A percentile compares a stretch with the other conserved stretches of the same genome.
Evolutionary conservation across 306 rosid species (phyloP).

Genomic region (Prinsepia uniflora): DNA sequence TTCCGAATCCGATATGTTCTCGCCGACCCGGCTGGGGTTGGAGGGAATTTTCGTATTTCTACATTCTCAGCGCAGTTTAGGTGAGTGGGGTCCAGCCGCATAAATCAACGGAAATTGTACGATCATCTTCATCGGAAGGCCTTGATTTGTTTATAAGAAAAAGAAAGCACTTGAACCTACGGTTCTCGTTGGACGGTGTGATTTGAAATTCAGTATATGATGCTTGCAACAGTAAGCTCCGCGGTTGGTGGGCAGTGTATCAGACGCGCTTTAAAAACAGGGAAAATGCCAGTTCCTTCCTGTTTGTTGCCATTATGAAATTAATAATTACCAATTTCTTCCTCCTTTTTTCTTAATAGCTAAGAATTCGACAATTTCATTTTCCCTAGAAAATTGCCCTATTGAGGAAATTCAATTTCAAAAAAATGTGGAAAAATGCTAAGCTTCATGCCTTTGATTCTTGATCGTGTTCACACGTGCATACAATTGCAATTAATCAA

Average conservation of each 20-base stretch:
- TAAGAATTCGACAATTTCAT: too few relatives aligned
- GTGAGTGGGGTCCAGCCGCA: background rate
- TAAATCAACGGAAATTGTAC: background rate
- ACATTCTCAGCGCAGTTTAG: background rate
- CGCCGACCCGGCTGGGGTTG: slow-evolving; percentile 2
- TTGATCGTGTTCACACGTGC: too few relatives aligned
- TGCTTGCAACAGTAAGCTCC: background rate
- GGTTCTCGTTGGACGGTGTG: background rate
- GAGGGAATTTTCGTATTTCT: slow-evolving; percentile 17
- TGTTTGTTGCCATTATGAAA: background rate
- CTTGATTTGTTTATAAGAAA: background rate
- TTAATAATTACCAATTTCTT: background rate
- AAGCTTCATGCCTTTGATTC: too few relatives aligned
- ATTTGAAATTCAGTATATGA: background rate
- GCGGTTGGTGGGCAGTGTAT: background rate
- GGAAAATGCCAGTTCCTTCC: background rate
- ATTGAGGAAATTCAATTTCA: background rate
- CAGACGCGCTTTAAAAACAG: background rate
- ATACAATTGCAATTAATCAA: too few relatives aligned
- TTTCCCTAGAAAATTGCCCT: background rate
- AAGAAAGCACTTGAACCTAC: background rate
- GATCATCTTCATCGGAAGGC: background rate
- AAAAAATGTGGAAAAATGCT: too few relatives aligned
- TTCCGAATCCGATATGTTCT: background rate
- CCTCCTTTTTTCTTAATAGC: background rate